Evolutionary conservation across 139 green algal species (phyloP).

Genomic region (Pycnococcus provasolii): DNA sequence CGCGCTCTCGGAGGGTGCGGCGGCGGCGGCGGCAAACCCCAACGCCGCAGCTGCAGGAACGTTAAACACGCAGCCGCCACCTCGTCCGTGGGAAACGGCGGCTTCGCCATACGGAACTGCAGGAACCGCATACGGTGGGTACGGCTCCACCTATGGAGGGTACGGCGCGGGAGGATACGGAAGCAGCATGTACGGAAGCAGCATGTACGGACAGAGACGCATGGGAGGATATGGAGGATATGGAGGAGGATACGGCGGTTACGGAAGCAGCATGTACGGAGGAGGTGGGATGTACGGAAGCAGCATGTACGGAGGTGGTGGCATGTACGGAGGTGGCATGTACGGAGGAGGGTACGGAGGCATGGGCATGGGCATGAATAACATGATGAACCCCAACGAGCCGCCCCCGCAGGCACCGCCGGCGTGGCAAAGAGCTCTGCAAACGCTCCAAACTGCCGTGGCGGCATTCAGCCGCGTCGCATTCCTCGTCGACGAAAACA

Average conservation of each 20-base stretch:
- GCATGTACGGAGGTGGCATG: constrained; percentile 1
- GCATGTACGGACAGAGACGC: constrained; percentile 22
- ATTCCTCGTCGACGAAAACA: constrained; percentile 96
- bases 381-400: constrained; percentile 29
- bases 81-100: too few relatives aligned
- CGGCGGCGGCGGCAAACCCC: too few relatives aligned
- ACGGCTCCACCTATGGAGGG: constrained; percentile 12
- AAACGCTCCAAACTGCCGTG: constrained; percentile 64
- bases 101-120: too few relatives aligned
- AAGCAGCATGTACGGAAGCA: constrained; percentile 19
- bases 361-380: constrained; percentile 23
- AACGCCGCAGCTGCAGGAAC: too few relatives aligned
- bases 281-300: constrained; percentile 18
- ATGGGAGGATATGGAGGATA: not conserved
- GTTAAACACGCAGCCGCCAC: too few relatives aligned
- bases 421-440: constrained; percentile 57
- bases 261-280: constrained; percentile 35
- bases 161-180: constrained; percentile 18
- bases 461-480: constrained; percentile 87
- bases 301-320: constrained; percentile 27
- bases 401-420: constrained; percentile 36
- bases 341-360: constrained; percentile 19
- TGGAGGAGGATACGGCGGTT: constrained; percentile 28
- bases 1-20: too few relatives aligned
- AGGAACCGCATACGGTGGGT: not conserved